phyloP scores from a whole-genome alignment of 106 monocot species.

The Dendrobium officinale region DNA sequence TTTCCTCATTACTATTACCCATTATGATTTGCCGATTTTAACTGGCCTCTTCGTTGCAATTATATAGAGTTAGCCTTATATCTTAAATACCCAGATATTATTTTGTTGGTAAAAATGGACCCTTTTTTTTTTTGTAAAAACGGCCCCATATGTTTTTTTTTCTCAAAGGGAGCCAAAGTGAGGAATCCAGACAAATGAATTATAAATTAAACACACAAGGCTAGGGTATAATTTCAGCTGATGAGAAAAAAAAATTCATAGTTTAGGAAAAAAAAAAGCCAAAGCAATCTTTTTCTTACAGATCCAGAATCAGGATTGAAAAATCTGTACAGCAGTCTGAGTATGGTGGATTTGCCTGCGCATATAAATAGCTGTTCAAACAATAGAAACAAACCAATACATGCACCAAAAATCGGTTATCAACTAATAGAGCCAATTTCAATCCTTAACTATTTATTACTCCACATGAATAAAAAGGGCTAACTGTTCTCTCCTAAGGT shows the following conservation, averaged over 20 bases:
- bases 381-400: neutral
- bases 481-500: neutral
- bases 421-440: neutral
- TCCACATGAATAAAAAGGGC: neutral
- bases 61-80: neutral
- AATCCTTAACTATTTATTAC: neutral
- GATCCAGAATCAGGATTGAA: conserved; percentile 71
- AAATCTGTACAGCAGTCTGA: conserved; percentile 86
- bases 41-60: neutral
- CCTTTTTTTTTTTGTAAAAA: neutral
- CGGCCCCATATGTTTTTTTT: neutral
- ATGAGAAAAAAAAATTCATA: neutral
- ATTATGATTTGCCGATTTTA: neutral
- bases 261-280: neutral
- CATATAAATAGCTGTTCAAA: neutral
- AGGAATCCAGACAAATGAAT: neutral
- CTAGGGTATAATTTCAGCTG: neutral
- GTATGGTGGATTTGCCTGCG: conserved; percentile 92
- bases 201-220: neutral
- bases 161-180: neutral
- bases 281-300: conserved; percentile 35
- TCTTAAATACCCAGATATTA: neutral
- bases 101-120: neutral
- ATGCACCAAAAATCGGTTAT: neutral
- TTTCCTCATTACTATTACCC: neutral